Conservation (phyloP, 495 filamentous ascomycete genomes). For the Parathielavia hyrcaniae region DNA sequence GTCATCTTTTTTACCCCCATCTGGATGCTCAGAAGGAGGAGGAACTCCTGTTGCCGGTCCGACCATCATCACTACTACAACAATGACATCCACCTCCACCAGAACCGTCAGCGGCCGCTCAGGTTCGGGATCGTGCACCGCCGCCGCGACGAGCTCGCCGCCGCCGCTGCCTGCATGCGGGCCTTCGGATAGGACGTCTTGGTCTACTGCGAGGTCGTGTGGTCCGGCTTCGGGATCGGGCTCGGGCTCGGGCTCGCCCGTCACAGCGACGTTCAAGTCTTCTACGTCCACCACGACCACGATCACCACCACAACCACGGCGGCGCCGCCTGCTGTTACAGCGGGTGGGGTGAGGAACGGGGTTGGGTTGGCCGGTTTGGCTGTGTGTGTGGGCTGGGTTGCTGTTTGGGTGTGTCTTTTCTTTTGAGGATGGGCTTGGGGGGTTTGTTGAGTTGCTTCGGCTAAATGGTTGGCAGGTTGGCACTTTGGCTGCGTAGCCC, state of each 20-base stretch:
- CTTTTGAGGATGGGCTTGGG: background rate
- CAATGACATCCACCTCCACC: background rate
- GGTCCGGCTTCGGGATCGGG: no score
- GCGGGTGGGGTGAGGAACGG: conserved; percentile 9
- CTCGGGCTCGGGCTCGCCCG: background rate
- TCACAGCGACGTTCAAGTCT: background rate
- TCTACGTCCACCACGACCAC: conserved; percentile 8
- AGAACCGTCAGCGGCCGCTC: background rate
- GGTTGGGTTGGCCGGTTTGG: background rate
- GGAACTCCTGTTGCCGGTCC: background rate
- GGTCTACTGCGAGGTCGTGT: background rate
- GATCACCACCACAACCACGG: no score
- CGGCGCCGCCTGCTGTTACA: conserved; percentile 9
- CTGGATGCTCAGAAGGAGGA: background rate
- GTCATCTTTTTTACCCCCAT: background rate
- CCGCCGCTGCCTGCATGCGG: background rate
- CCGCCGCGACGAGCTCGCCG: background rate
- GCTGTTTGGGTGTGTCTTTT: background rate
- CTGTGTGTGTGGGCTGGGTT: background rate
- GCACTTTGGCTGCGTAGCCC: no score
- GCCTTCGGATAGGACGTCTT: background rate
- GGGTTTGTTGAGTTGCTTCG: no score
- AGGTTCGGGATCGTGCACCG: background rate
- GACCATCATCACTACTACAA: background rate
- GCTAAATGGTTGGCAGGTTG: no score